A percentile compares a stretch with the other conserved stretches of the same genome.
phyloP scores from a whole-genome alignment of 441 rosid species.

The Adansonia madagascariensis region DNA sequence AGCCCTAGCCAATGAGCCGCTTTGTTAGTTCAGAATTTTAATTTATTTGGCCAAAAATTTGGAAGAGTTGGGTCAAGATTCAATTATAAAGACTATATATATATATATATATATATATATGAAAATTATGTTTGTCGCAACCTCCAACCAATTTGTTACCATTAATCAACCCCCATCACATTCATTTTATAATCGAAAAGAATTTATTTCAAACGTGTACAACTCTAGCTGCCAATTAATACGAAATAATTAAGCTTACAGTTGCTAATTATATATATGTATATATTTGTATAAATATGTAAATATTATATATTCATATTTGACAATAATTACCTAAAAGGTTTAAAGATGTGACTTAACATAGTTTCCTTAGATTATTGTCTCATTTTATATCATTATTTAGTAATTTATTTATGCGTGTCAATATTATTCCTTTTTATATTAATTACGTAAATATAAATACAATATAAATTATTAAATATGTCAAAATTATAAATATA shows the following conservation, averaged over 20 bases:
- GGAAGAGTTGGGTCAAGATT: constrained; percentile 9
- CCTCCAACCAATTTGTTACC: not conserved
- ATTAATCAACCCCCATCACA: not conserved
- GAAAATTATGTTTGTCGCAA: not conserved
- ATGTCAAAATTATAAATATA: too few relatives aligned
- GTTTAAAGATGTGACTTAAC: not conserved
- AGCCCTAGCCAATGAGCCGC: not conserved
- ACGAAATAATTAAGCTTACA: not conserved
- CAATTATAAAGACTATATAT: not conserved
- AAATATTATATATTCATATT: not conserved
- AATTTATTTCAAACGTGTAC: not conserved
- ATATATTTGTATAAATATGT: not conserved
- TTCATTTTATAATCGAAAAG: not conserved
- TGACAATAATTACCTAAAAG: not conserved
- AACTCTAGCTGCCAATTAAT: not conserved
- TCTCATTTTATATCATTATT: not conserved
- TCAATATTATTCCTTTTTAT: too few relatives aligned
- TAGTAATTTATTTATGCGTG: too few relatives aligned
- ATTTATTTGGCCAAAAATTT: not conserved
- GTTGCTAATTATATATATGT: not conserved
- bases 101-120: too few relatives aligned
- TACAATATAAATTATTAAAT: too few relatives aligned
- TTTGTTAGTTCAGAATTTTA: not conserved
- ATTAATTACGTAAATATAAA: too few relatives aligned
- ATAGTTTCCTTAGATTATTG: not conserved